A percentile compares a stretch with the other conserved stretches of the same genome.
These are phyloP conservation scores for Ophiostoma sp. DNA, from an alignment of 2,329 filamentous ascomycete species.

Conservation along the genomic window DNA sequence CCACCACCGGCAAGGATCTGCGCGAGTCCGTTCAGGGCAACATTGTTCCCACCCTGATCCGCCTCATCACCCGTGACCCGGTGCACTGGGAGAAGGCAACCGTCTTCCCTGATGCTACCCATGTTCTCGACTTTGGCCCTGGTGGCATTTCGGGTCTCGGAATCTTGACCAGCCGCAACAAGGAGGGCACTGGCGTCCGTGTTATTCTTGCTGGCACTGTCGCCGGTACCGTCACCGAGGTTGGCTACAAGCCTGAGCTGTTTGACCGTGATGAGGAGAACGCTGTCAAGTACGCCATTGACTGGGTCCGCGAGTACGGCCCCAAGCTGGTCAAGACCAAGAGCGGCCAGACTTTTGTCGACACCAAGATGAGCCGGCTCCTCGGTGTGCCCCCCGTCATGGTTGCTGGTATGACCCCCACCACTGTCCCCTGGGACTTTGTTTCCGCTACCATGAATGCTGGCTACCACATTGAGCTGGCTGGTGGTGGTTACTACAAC, in stretches of 20 bases:
- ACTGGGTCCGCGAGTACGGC: conserved; percentile 97
- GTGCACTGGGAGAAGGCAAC: conserved; percentile 97
- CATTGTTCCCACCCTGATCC: conserved; percentile 78
- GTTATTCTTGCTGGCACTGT: conserved; percentile 94
- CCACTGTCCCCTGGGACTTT: conserved; percentile 85
- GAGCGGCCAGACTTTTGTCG: conserved; percentile 81
- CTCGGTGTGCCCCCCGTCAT: conserved; percentile 81
- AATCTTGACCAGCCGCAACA: conserved; percentile 95
- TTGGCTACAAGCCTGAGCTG: conserved; percentile 96
- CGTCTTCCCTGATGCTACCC: conserved; percentile 81
- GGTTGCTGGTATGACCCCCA: conserved; percentile 91
- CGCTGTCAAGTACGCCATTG: conserved; percentile 87
- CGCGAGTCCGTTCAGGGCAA: conserved; percentile 65
- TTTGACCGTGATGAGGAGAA: conserved; percentile 95
- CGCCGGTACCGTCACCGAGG: conserved; percentile 80
- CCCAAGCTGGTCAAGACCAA: conserved; percentile 89
- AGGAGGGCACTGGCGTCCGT: conserved; percentile 94
- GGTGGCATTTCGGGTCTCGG: conserved; percentile 95
- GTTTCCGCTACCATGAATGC: conserved; percentile 90
- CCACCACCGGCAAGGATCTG: conserved; percentile 80
- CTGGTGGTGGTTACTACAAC: conserved; percentile 83
- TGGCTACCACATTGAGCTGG: conserved; percentile 89
- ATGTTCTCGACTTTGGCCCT: conserved; percentile 93
- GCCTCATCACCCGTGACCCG: conserved; percentile 88
- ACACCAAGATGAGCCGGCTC: conserved; percentile 91